Conservation (phyloP, 257 asterid species). For the Solanum okadae region DNA sequence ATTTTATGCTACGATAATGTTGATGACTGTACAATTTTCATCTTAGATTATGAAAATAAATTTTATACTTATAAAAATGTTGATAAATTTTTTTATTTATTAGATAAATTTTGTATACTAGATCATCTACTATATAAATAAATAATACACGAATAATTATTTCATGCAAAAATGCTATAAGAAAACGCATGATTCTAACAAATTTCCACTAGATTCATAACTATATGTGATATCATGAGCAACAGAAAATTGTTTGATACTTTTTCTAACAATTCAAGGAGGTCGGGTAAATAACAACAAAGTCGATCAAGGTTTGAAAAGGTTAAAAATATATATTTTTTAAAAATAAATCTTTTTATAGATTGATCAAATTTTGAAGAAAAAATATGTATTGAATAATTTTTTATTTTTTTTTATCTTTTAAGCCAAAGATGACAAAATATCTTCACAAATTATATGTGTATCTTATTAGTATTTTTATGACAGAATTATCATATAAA, state of each 20-base stretch:
- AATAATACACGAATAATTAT: no score
- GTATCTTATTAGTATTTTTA: no score
- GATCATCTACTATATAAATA: no score
- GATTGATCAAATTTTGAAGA: not conserved
- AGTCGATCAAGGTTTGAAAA: not conserved
- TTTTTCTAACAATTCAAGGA: not conserved
- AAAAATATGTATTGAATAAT: not conserved
- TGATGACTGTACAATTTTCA: not conserved
- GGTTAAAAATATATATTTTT: no score
- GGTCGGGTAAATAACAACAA: not conserved
- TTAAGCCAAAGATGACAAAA: not conserved
- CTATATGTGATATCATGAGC: not conserved
- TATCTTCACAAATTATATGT: not conserved
- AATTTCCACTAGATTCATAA: not conserved
- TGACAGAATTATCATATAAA: not conserved
- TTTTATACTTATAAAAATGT: no score
- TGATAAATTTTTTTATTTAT: no score
- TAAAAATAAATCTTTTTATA: no score
- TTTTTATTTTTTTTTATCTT: no score
- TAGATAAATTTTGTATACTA: no score
- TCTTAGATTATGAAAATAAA: not conserved
- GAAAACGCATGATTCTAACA: not conserved
- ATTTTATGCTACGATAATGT: not conserved
- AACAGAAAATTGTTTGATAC: not conserved
- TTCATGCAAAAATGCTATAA: no score